phyloP scores from a whole-genome alignment of 2,329 filamentous ascomycete species.

The Coleophoma eucalyptorum region DNA sequence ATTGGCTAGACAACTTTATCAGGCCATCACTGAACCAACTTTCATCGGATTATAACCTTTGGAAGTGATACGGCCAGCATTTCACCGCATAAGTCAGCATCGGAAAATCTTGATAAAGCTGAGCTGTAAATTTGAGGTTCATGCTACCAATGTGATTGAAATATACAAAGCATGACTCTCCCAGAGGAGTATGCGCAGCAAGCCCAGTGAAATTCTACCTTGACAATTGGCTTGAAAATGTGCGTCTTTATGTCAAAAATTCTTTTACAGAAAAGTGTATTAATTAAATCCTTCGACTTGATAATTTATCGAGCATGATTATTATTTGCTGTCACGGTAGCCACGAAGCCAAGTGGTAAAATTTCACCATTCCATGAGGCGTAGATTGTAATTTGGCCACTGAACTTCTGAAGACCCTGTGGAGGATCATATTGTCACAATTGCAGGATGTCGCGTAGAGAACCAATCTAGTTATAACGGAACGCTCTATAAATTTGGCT shows the following conservation, averaged over 20 bases:
- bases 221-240: neutral
- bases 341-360: neutral
- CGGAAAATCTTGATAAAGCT: neutral
- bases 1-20: neutral
- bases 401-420: neutral
- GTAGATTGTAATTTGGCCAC: conserved; percentile 32
- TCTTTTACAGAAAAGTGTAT: neutral
- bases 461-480: conserved; percentile 34
- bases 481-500: conserved; percentile 35
- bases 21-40: neutral
- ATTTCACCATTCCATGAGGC: conserved; percentile 50
- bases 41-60: neutral
- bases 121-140: neutral
- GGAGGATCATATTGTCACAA: no score
- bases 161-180: neutral
- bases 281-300: neutral
- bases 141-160: neutral
- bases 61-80: neutral
- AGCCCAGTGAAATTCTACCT: neutral
- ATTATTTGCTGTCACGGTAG: neutral
- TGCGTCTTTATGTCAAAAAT: neutral
- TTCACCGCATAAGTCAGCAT: neutral
- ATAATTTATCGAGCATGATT: neutral
- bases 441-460: conserved; percentile 31
- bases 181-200: neutral